Percentiles rank a stretch among this genome's conserved stretches.
Conservation (phyloP, 768 basidiomycete species). For the Gyrodon lividus region DNA sequence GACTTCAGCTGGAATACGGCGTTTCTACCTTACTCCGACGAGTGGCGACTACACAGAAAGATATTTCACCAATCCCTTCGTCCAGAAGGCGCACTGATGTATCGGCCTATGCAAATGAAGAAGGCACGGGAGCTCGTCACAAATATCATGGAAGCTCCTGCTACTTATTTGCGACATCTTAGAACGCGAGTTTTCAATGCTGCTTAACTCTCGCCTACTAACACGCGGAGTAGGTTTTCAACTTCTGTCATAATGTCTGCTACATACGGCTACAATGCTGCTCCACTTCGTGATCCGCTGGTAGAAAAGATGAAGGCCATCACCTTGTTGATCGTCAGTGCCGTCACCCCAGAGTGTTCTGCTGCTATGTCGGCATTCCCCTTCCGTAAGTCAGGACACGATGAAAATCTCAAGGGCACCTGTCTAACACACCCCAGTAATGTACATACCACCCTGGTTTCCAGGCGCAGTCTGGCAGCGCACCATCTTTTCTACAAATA, state of each 20-base stretch:
- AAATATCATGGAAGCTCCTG: background rate
- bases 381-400: background rate
- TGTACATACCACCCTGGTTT: constrained; percentile 5
- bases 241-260: constrained; percentile 5
- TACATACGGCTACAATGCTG: constrained; percentile 1
- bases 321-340: background rate
- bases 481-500: background rate
- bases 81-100: background rate
- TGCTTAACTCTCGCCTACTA: background rate
- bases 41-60: constrained; percentile 24
- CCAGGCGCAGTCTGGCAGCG: constrained; percentile 3
- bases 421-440: background rate
- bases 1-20: constrained; percentile 11
- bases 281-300: background rate
- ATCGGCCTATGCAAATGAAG: constrained; percentile 2
- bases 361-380: constrained; percentile 6
- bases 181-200: background rate
- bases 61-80: constrained; percentile 20
- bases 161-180: background rate
- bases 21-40: constrained; percentile 21
- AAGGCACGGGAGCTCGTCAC: background rate
- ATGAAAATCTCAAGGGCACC: background rate
- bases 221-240: background rate
- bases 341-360: background rate
- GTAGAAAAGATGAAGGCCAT: background rate